Evolutionary conservation across 73 alveolate species (phyloP).

Genomic region (Uronychia binucleata): DNA sequence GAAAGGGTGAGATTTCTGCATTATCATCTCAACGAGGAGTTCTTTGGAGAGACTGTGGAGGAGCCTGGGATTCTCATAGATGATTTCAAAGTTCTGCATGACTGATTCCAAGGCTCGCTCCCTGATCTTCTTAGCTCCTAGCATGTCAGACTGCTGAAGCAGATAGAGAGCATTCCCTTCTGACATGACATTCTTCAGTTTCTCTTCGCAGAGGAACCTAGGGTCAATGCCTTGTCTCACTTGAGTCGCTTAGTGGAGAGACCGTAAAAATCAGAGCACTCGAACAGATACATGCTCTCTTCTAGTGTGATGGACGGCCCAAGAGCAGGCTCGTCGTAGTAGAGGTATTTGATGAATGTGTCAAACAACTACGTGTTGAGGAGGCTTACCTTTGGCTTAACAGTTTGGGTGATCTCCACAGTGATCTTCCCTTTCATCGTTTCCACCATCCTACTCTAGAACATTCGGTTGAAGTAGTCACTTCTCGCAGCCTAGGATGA

Average conservation of each 20-base stretch:
- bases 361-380: neutral
- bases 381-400: slow-evolving; percentile 1
- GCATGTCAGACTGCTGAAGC: neutral
- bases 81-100: neutral
- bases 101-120: neutral
- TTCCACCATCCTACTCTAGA: slow-evolving; percentile 33
- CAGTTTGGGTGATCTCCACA: slow-evolving; percentile 8
- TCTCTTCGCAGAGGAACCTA: neutral
- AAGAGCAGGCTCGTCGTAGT: slow-evolving; percentile 45
- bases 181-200: neutral
- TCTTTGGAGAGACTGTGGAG: too few species aligned
- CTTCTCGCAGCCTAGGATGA: slow-evolving; percentile 26
- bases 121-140: neutral
- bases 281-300: slow-evolving; percentile 12
- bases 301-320: neutral
- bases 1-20: too few species aligned
- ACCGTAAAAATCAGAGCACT: slow-evolving; percentile 18
- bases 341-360: slow-evolving; percentile 36
- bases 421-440: neutral
- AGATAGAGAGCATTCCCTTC: neutral
- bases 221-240: neutral
- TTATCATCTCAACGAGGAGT: too few species aligned
- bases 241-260: neutral
- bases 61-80: too few species aligned
- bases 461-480: slow-evolving; percentile 29